Evolutionary conservation across 192 early-diverging fungal species (phyloP), one percentile per base, ranked within the genome.

Genomic region (Globomyces pollinis-pini): DNA sequence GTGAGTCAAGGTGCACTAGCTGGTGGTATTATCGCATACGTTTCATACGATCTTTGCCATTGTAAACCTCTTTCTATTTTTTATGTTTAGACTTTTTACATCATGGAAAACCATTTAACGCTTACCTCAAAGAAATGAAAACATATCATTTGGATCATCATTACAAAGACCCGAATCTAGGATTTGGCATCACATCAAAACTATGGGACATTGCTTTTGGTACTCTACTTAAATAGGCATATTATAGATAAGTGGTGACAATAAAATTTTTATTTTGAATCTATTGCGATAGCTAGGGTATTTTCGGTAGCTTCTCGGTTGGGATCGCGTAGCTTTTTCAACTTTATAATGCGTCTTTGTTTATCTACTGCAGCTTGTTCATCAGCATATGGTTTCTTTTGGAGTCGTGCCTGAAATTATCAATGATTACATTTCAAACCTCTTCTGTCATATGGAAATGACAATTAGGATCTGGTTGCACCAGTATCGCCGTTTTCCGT

Each of bases 131-230:
- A 45, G 83, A 88, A 54, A 89, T 97, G 84, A 97, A 97, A 67
- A 85, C 86, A 3, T 95, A 95, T 62, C 94, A 97, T 52, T 69
- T 97, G 51, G 89, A 89, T 44, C 94, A 97, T 65, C 94, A 97
- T 67, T 97, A 97, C 75, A 89, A 89, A 71, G 80, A 94, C 68
- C 88, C 80, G 54, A 85, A 91, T 66, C 70, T 76, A 8, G 90
- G 90, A 26, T 95, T 85, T 62, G 92, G 92, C 29, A 93, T 95
- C 57, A 93, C 92, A 36, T 86, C 83, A 66, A 90, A 90, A 69
- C 59, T 93, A 38, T 95, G 92, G 92, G 92, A 95, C 70, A 78
- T 78, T 59, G 72, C 87, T 6, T 90, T 90, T n/a, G n/a, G n/a
- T n/a, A n/a, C n/a, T n/a, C n/a, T n/a, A n/a, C n/a, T n/a, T n/a